A percentile compares a stretch with the other conserved stretches of the same genome.
Evolutionary conservation across 177 flowering plant species (phyloP).

Genomic region (Vitis hybrid): DNA sequence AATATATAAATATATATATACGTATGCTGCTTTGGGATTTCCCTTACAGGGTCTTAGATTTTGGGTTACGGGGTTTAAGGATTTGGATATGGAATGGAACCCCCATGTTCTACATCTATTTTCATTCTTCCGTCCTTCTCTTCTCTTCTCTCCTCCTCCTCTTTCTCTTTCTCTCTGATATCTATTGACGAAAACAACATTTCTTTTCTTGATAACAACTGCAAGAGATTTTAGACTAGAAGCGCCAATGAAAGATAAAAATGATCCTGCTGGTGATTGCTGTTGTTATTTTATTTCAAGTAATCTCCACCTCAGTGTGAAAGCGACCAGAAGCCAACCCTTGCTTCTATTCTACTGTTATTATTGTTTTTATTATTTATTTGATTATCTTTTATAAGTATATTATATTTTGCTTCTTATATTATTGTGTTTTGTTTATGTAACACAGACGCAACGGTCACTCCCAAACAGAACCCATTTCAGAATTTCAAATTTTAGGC

Average conservation of each 20-base stretch:
- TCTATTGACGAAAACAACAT: constrained; percentile 12
- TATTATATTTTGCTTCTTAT: constrained; percentile 11
- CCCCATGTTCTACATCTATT: neutral
- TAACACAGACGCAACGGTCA: constrained; percentile 15
- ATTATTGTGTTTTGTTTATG: constrained; percentile 12
- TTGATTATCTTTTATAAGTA: neutral
- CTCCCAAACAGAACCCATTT: constrained; percentile 19
- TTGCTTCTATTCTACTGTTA: constrained; percentile 16
- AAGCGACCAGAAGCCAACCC: constrained; percentile 44
- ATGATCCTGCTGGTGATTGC: constrained; percentile 20
- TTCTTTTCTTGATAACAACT: constrained; percentile 13
- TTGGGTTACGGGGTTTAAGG: neutral
- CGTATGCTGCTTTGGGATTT: neutral
- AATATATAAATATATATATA: neutral
- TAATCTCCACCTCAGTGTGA: constrained; percentile 34
- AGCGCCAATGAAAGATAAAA: constrained; percentile 12
- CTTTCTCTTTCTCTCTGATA: constrained; percentile 4
- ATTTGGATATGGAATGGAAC: neutral
- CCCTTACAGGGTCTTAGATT: neutral
- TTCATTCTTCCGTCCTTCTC: neutral
- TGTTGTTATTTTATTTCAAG: constrained; percentile 21
- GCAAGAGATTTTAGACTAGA: constrained; percentile 1
- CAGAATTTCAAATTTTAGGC: neutral
- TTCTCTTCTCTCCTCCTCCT: neutral
- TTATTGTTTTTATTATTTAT: neutral